Percentiles rank a stretch among this genome's conserved stretches.
phyloP scores from a whole-genome alignment of 768 basidiomycete species.

The Mycena sanguinolenta region DNA sequence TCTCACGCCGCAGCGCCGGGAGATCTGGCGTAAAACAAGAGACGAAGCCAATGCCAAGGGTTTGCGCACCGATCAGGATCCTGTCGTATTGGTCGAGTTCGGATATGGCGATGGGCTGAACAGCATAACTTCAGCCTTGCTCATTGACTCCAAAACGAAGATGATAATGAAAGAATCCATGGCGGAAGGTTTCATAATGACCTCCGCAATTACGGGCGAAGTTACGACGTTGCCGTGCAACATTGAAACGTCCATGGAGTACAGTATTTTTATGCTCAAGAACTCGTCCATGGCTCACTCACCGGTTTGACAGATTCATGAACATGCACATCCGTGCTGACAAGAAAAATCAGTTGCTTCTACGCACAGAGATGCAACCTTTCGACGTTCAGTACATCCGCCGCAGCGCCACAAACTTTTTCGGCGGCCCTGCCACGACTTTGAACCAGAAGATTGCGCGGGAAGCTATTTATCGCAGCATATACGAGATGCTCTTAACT shows the following conservation, averaged over 20 bases:
- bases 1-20: neutral
- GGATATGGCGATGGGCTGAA: neutral
- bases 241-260: neutral
- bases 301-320: conserved; percentile 6
- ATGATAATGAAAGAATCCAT: neutral
- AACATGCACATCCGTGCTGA: conserved; percentile 14
- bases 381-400: neutral
- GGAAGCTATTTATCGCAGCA: neutral
- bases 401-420: neutral
- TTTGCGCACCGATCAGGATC: neutral
- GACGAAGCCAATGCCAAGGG: neutral
- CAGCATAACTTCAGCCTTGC: neutral
- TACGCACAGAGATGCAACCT: no score
- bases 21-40: neutral
- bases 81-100: neutral
- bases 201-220: neutral
- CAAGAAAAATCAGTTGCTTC: conserved; percentile 9
- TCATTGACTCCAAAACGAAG: neutral
- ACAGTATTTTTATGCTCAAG: no score
- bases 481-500: neutral
- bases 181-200: neutral
- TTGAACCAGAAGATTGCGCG: neutral
- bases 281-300: neutral
- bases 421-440: neutral
- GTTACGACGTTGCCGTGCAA: neutral